A percentile compares a stretch with the other conserved stretches of the same genome.
These are phyloP conservation scores for Amylocarpus encephaloides DNA, from an alignment of 2,329 filamentous ascomycete genomes.

Conservation along the genomic window DNA sequence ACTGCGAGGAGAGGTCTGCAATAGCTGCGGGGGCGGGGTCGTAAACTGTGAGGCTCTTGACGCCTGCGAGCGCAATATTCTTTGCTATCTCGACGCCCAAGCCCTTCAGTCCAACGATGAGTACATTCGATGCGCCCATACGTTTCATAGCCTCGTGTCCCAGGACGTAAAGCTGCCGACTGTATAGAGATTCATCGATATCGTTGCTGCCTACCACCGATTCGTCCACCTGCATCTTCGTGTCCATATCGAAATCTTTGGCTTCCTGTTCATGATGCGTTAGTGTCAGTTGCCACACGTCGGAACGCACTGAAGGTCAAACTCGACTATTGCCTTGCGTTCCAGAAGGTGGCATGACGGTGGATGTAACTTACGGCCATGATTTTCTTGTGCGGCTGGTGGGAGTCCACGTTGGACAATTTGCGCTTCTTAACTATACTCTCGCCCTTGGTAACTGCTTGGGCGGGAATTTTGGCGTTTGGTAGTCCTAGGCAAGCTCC, in stretches of 20 bases:
- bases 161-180: constrained; percentile 65
- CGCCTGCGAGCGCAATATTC: constrained; percentile 94
- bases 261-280: constrained; percentile 33
- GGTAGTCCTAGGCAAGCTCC: constrained; percentile 16
- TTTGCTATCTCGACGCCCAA: constrained; percentile 97
- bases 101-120: constrained; percentile 86
- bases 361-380: constrained; percentile 49
- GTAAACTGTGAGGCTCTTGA: constrained; percentile 92
- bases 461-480: constrained; percentile 31
- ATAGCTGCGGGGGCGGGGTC: constrained; percentile 81
- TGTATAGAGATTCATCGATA: constrained; percentile 70
- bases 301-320: background rate
- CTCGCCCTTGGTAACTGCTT: constrained; percentile 20
- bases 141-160: constrained; percentile 92
- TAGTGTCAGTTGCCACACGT: background rate
- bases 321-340: too few species aligned
- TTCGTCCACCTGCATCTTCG: constrained; percentile 60
- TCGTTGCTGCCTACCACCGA: constrained; percentile 49
- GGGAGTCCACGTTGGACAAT: constrained; percentile 53
- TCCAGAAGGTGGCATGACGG: constrained; percentile 1
- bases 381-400: constrained; percentile 50
- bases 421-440: constrained; percentile 62
- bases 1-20: constrained; percentile 90
- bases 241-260: constrained; percentile 56
- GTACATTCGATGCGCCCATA: constrained; percentile 93